Evolutionary conservation across 495 filamentous ascomycete species (phyloP).

Genomic region (Apiosordaria backusii): DNA sequence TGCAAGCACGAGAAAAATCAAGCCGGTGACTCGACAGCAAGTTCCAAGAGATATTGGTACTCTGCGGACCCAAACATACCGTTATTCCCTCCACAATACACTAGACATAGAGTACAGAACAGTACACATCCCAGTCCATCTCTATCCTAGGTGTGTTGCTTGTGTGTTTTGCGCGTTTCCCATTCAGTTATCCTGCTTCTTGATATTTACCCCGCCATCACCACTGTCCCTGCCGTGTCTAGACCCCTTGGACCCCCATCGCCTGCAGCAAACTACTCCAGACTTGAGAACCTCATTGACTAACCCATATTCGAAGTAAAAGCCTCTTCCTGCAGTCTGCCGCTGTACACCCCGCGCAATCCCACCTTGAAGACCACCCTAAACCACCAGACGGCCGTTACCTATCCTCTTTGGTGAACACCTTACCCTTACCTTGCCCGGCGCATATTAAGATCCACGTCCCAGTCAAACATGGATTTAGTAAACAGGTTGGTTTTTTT

Average conservation of each 20-base stretch:
- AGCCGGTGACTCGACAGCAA: constrained; percentile 17
- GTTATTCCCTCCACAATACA: neutral
- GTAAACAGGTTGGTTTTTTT: constrained; percentile 71
- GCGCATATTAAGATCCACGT: constrained; percentile 5
- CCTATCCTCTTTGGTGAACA: neutral
- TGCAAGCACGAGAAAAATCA: constrained; percentile 18
- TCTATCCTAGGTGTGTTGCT: constrained; percentile 4
- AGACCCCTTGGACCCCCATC: constrained; percentile 1
- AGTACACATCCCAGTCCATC: neutral
- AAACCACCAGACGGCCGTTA: neutral
- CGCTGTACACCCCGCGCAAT: constrained; percentile 7
- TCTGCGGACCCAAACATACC: constrained; percentile 1
- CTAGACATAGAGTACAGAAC: neutral
- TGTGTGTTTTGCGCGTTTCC: constrained; percentile 1
- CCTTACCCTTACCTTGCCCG: neutral
- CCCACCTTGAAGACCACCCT: neutral
- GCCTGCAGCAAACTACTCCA: neutral
- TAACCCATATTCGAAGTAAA: constrained; percentile 2
- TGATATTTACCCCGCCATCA: constrained; percentile 11
- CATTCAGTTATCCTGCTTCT: neutral
- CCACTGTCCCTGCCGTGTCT: constrained; percentile 1
- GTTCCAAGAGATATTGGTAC: neutral
- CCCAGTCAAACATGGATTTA: constrained; percentile 61
- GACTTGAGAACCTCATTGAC: constrained; percentile 6
- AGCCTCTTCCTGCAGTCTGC: constrained; percentile 11